A percentile compares a stretch with the other conserved stretches of the same genome.
These are phyloP conservation scores for Didymella arachidicola DNA, from an alignment of 2,329 filamentous ascomycete genomes.

Conservation along the genomic window DNA sequence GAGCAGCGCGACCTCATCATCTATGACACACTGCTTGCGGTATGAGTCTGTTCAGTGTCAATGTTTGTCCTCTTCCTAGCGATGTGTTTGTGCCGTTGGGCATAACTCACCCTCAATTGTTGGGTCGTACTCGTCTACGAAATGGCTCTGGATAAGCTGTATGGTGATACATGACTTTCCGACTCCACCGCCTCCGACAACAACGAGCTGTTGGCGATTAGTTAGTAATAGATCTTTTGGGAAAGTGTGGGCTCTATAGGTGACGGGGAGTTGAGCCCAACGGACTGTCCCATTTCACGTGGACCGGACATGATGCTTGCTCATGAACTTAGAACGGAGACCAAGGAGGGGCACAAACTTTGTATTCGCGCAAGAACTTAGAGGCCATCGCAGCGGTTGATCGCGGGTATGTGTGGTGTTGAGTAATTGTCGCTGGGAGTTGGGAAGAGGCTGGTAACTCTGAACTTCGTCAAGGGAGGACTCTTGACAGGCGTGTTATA, in stretches of 20 bases:
- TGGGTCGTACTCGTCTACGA: constrained; percentile 99
- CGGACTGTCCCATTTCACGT: background rate
- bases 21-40: constrained; percentile 99
- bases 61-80: background rate
- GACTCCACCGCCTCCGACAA: constrained; percentile 96
- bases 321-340: background rate
- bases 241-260: background rate
- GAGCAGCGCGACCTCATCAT: constrained; percentile 95
- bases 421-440: constrained; percentile 21
- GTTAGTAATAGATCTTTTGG: background rate
- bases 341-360: constrained; percentile 26
- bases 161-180: constrained; percentile 99
- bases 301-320: background rate
- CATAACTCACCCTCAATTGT: constrained; percentile 87
- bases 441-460: constrained; percentile 20
- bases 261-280: background rate
- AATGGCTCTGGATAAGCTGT: constrained; percentile 81
- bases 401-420: constrained; percentile 7
- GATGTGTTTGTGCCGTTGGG: constrained; percentile 4
- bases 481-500: constrained; percentile 23
- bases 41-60: constrained; percentile 78
- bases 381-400: constrained; percentile 35
- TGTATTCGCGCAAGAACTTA: constrained; percentile 63
- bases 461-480: constrained; percentile 22
- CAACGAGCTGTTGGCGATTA: constrained; percentile 63